Conservation (phyloP, 108 stramenopile genomes). For the Cyclotella baltica region DNA sequence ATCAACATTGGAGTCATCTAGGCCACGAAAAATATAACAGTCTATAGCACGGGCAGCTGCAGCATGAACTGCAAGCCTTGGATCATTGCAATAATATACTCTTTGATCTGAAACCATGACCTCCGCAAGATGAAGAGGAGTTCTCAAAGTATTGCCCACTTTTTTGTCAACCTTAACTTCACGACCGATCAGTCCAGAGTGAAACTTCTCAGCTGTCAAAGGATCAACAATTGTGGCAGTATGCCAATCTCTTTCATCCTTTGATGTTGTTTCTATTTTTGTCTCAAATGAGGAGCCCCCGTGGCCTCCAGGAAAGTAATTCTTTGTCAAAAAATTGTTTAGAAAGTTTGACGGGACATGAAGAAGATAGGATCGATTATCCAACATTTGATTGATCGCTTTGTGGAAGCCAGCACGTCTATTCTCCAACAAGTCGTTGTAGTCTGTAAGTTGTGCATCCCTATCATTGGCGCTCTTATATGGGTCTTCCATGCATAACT, state of each 20-base stretch:
- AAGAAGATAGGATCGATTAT: background rate
- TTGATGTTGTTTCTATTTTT: background rate
- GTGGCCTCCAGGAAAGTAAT: too few species aligned
- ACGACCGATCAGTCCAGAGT: slow-evolving; percentile 29
- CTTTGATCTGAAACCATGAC: slow-evolving; percentile 27
- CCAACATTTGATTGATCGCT: too few species aligned
- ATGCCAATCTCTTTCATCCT: slow-evolving; percentile 21
- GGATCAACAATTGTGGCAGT: slow-evolving; percentile 38
- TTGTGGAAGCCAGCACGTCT: too few species aligned
- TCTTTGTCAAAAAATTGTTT: background rate
- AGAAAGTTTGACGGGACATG: slow-evolving; percentile 2
- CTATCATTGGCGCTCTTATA: background rate
- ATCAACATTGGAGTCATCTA: background rate
- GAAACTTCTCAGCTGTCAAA: slow-evolving; percentile 28
- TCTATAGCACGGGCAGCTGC: slow-evolving; percentile 53
- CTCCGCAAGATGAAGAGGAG: slow-evolving; percentile 18
- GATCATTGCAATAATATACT: slow-evolving; percentile 37
- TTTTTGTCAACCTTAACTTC: slow-evolving; percentile 7
- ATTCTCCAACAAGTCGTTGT: background rate
- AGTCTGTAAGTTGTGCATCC: slow-evolving; percentile 10
- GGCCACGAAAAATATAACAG: slow-evolving; percentile 32
- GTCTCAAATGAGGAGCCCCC: too few species aligned
- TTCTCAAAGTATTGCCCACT: background rate
- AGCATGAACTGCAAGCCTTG: slow-evolving; percentile 35
- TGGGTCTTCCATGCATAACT: slow-evolving; percentile 33